Evolutionary conservation across 495 filamentous ascomycete genomes (phyloP).

Genomic region (Daldinia childiae): DNA sequence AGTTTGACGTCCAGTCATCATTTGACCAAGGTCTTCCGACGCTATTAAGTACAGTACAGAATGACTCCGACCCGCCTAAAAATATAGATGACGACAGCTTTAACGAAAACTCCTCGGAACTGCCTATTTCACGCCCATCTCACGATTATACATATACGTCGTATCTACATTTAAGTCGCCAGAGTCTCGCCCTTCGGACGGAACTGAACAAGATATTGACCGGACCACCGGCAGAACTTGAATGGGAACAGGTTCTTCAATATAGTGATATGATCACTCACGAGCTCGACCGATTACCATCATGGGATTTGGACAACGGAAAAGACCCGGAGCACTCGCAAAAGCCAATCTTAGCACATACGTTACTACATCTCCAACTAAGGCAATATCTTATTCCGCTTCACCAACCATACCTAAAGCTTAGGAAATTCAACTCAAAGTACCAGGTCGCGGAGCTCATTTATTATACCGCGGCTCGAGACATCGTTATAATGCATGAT

Average conservation of each 20-base stretch:
- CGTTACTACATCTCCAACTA: conserved; percentile 49
- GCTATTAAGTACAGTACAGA: conserved; percentile 44
- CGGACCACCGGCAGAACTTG: conserved; percentile 37
- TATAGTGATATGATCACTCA: conserved; percentile 49
- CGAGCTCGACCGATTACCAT: conserved; percentile 46
- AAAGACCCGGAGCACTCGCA: conserved; percentile 26
- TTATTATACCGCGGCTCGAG: conserved; percentile 49
- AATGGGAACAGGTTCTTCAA: conserved; percentile 49
- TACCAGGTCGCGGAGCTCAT: conserved; percentile 47
- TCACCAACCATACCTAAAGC: conserved; percentile 47
- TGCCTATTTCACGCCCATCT: conserved; percentile 40
- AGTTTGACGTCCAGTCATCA: conserved; percentile 49
- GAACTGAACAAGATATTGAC: conserved; percentile 46
- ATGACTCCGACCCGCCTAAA: conserved; percentile 39
- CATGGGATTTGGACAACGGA: conserved; percentile 45
- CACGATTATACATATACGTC: conserved; percentile 48
- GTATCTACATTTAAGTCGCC: conserved; percentile 46
- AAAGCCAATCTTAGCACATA: conserved; percentile 44
- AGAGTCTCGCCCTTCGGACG: conserved; percentile 44
- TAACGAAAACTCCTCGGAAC: conserved; percentile 39
- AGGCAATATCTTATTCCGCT: conserved; percentile 48
- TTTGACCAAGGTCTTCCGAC: conserved; percentile 51
- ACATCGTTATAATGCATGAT: conserved; percentile 48
- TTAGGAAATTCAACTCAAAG: conserved; percentile 41
- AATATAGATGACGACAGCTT: conserved; percentile 50